phyloP scores from a whole-genome alignment of 2,329 filamentous ascomycete genomes.

The Neonectria neomacrospora region DNA sequence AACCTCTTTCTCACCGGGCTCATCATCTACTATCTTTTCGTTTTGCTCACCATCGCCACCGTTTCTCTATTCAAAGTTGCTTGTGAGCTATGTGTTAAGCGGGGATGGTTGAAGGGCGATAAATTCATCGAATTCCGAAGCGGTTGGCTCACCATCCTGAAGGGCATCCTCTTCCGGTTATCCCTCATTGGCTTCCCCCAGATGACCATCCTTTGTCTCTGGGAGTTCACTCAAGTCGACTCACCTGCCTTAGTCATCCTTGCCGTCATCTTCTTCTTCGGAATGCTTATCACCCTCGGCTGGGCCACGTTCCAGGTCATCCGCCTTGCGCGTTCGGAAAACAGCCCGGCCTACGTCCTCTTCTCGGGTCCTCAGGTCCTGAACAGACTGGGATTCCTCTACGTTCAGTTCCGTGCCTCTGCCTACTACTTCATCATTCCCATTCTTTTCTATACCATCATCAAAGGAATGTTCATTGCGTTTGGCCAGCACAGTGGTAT shows the following conservation, averaged over 20 bases:
- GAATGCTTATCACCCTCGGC: slow-evolving; percentile 77
- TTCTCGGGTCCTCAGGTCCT: slow-evolving; percentile 91
- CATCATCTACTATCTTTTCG: slow-evolving; percentile 87
- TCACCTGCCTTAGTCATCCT: slow-evolving; percentile 87
- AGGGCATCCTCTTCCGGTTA: slow-evolving; percentile 91
- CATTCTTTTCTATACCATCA: slow-evolving; percentile 76
- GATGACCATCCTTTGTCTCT: slow-evolving; percentile 88
- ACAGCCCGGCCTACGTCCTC: slow-evolving; percentile 94
- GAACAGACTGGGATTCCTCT: slow-evolving; percentile 98
- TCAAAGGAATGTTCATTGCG: slow-evolving; percentile 90
- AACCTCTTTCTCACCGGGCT: slow-evolving; percentile 95
- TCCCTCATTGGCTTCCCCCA: slow-evolving; percentile 91
- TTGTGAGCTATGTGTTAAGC: slow-evolving; percentile 79
- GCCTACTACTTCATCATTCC: slow-evolving; percentile 95
- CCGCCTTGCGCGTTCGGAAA: slow-evolving; percentile 87
- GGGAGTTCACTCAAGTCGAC: slow-evolving; percentile 89
- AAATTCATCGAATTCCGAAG: slow-evolving; percentile 94
- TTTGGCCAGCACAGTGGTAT: slow-evolving; percentile 77
- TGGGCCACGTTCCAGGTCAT: slow-evolving; percentile 93
- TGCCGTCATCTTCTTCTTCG: slow-evolving; percentile 87
- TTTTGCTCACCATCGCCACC: slow-evolving; percentile 76
- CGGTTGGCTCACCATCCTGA: slow-evolving; percentile 90
- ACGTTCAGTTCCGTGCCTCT: slow-evolving; percentile 94
- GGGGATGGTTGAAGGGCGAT: slow-evolving; percentile 81
- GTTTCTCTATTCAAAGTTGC: slow-evolving; percentile 83